Conservation (phyloP, 176 grass and related monocot genomes). For the Eleusine coracana region DNA sequence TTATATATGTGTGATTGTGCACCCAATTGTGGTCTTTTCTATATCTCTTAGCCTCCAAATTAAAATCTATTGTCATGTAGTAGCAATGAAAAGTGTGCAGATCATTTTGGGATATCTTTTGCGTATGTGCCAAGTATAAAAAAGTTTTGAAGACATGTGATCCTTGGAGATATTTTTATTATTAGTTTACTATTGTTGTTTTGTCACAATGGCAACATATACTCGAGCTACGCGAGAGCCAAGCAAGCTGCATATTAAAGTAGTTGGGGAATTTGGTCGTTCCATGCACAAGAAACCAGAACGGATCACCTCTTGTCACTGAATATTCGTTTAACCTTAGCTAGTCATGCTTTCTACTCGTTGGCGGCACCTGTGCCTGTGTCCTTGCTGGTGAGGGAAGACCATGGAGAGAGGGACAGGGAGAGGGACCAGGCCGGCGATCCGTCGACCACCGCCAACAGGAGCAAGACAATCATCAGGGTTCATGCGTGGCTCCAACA, state of each 20-base stretch:
- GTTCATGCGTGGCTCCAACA: slow-evolving; percentile 18
- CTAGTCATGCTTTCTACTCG: slow-evolving; percentile 2
- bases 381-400: slow-evolving; percentile 6
- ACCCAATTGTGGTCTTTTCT: slow-evolving; percentile 31
- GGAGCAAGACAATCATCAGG: slow-evolving; percentile 31
- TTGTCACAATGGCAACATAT: not conserved
- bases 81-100: not conserved
- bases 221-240: not conserved
- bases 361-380: not conserved
- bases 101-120: slow-evolving; percentile 10
- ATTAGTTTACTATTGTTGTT: not conserved
- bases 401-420: not conserved
- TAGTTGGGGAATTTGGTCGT: not conserved
- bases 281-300: slow-evolving; percentile 29
- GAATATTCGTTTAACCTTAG: not conserved
- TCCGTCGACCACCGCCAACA: slow-evolving; percentile 34
- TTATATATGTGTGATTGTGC: slow-evolving; percentile 1
- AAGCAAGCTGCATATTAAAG: slow-evolving; percentile 9
- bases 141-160: not conserved
- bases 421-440: slow-evolving; percentile 9
- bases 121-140: not conserved
- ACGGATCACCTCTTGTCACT: slow-evolving; percentile 34
- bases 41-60: slow-evolving; percentile 6
- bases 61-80: not conserved
- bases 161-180: not conserved